A percentile compares a stretch with the other conserved stretches of the same genome.
Conservation (phyloP, 1,284 basidiomycete species). For the Fomitiporia mediterranea region DNA sequence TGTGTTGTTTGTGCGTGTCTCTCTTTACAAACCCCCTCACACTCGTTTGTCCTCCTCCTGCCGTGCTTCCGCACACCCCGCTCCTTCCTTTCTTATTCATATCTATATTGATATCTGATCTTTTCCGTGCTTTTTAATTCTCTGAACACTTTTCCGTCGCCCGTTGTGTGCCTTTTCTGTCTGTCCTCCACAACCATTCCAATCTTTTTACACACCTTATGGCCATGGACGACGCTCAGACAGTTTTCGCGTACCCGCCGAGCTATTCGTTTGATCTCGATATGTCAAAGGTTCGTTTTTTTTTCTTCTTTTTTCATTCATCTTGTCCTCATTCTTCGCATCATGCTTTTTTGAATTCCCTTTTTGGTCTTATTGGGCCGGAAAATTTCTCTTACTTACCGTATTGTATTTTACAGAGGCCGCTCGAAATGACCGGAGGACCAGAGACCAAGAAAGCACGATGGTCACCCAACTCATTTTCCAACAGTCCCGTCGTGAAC, state of each 20-base stretch:
- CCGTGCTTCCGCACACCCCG: slow-evolving; percentile 29
- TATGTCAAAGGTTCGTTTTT: slow-evolving; percentile 72
- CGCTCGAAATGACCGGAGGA: slow-evolving; percentile 75
- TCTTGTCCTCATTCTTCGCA: too few relatives aligned
- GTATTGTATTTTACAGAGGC: slow-evolving; percentile 25
- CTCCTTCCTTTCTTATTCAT: slow-evolving; percentile 27
- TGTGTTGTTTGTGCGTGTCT: slow-evolving; percentile 21
- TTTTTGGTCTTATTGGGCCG: slow-evolving; percentile 27
- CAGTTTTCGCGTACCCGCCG: slow-evolving; percentile 63
- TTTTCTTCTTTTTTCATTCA: slow-evolving; percentile 12
- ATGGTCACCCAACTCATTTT: slow-evolving; percentile 72
- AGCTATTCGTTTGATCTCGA: slow-evolving; percentile 72
- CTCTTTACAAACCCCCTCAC: slow-evolving; percentile 18
- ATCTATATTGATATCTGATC: slow-evolving; percentile 30
- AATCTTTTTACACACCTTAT: slow-evolving; percentile 1
- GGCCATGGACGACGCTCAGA: slow-evolving; percentile 67
- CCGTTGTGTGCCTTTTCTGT: slow-evolving; percentile 27
- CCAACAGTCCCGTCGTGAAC: slow-evolving; percentile 34
- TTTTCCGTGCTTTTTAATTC: slow-evolving; percentile 29
- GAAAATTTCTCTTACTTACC: slow-evolving; percentile 37
- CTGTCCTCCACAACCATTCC: slow-evolving; percentile 27
- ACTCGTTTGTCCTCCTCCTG: slow-evolving; percentile 18
- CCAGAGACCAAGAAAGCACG: slow-evolving; percentile 83
- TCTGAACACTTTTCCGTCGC: slow-evolving; percentile 32
- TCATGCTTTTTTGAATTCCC: not conserved